Evolutionary conservation across 2,329 filamentous ascomycete genomes (phyloP).

Genomic region (Saccharata proteae): DNA sequence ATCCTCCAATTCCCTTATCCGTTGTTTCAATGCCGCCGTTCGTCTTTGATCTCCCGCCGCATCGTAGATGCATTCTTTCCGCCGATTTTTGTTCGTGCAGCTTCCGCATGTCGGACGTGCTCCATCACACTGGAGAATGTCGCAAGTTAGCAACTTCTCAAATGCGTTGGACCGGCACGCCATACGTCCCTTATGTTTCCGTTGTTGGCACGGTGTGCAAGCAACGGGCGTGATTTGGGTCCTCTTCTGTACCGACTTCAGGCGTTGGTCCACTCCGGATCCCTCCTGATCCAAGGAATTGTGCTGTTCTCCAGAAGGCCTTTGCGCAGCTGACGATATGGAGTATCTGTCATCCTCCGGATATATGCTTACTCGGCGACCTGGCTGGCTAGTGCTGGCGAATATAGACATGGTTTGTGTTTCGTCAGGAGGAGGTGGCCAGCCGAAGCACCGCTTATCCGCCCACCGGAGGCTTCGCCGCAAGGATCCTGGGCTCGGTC

Average conservation of each 20-base stretch:
- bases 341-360: no score
- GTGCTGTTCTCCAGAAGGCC: no score
- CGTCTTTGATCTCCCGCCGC: slow-evolving; percentile 10
- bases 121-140: slow-evolving; percentile 10
- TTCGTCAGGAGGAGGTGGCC: no score
- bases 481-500: no score
- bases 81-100: slow-evolving; percentile 8
- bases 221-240: slow-evolving; percentile 9
- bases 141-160: neutral
- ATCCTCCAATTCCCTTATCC: slow-evolving; percentile 4
- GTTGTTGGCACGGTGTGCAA: slow-evolving; percentile 9
- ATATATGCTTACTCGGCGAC: no score
- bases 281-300: no score
- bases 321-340: no score
- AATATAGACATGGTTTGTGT: no score
- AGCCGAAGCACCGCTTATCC: no score
- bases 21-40: slow-evolving; percentile 10
- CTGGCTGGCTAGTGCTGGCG: no score
- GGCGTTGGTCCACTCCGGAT: no score
- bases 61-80: slow-evolving; percentile 11
- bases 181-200: slow-evolving; percentile 12
- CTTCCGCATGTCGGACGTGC: slow-evolving; percentile 10
- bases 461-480: no score
- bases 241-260: slow-evolving; percentile 1
- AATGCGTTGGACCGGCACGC: slow-evolving; percentile 11